These are phyloP conservation scores for Psilocybe tampanensis DNA, from an alignment of 768 basidiomycete species.

Conservation along the genomic window DNA sequence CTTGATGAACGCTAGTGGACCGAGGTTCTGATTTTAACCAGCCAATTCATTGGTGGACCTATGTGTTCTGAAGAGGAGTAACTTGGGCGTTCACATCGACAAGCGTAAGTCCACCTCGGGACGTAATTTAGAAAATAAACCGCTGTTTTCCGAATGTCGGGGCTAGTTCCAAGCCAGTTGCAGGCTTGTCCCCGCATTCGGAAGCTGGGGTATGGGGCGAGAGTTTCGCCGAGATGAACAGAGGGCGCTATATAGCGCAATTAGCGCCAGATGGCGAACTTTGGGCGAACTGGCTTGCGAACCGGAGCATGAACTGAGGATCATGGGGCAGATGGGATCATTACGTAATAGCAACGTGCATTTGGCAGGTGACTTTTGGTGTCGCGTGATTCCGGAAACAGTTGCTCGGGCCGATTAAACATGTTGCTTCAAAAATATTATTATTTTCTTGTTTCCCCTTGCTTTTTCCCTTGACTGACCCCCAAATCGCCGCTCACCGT, in stretches of 20 bases:
- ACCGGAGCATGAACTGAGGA: slow-evolving; percentile 1
- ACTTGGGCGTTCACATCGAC: not conserved
- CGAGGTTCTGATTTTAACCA: not conserved
- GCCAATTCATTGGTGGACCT: not conserved
- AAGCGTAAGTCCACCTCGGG: not conserved
- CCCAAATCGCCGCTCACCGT: slow-evolving; percentile 14
- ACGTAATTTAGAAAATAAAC: not conserved
- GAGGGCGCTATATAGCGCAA: not conserved
- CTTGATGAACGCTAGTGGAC: too few relatives aligned
- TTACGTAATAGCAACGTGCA: slow-evolving; percentile 15
- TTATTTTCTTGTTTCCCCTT: slow-evolving; percentile 9
- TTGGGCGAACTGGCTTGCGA: not conserved
- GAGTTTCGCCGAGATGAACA: not conserved
- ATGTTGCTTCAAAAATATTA: not conserved
- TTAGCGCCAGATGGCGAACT: not conserved
- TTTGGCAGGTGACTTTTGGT: slow-evolving; percentile 2
- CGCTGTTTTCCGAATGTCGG: not conserved
- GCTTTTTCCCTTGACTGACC: slow-evolving; percentile 7
- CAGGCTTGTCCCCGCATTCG: not conserved
- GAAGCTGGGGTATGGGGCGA: not conserved
- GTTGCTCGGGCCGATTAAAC: slow-evolving; percentile 8
- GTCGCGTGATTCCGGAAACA: slow-evolving; percentile 12
- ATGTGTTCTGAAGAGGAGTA: not conserved
- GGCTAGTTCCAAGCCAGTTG: not conserved
- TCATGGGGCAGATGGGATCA: slow-evolving; percentile 6